Base-by-base conservation (phyloP, 805 yeast genomes). In the Kurtzmaniella cleridarum region DNA sequence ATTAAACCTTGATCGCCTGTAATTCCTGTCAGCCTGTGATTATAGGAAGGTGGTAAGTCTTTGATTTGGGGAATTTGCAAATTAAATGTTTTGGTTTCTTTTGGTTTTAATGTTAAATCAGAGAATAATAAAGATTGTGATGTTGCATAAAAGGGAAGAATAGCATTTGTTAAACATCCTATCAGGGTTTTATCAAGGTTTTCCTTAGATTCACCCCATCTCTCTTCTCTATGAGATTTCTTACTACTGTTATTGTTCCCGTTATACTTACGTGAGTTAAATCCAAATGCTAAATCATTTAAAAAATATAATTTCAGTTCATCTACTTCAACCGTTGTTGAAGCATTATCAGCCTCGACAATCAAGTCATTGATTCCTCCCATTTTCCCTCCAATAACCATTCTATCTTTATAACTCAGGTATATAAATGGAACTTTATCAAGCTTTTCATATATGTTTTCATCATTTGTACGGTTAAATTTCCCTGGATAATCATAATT, bases 131-230 rank as follows among this genome's bases (percentile, higher is more conserved):
- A 56, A 12, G 57, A 51, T 39, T 68, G 74, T 3, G 64, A 53
- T 1, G 73, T 66, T 15, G 68, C 49, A 41, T 65, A 68, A 41
- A 68, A 64, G 2, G 73, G 74, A 7, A 62, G 47, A 9, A 67
- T 54, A 12, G 57, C 47, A 33, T 60, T 61, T 2, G 62, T 47
- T 12, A 65, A 40, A 17, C 60, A 65, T 29, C 53, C 46, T 7
- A 57, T 32, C 31, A 28, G 31, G 5, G 24, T 8, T 14, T 30
- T 14, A 20, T 11, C 7, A 14, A 41, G 48, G 16, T 26, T 31
- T 17, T 15, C 43, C 30, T 13, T 15, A 46, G 11, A 15, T 28
- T 39, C 8, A 18, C 24, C 15, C 42, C 35, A 6, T 11, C 24
- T 10, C 15, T 13, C 26, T 12, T 32, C 29, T 11, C 40, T 38